Evolutionary conservation across 176 grass and related monocot genomes (phyloP), one percentile per base, ranked within the genome.

Genomic region (Alopecurus myosuroides): DNA sequence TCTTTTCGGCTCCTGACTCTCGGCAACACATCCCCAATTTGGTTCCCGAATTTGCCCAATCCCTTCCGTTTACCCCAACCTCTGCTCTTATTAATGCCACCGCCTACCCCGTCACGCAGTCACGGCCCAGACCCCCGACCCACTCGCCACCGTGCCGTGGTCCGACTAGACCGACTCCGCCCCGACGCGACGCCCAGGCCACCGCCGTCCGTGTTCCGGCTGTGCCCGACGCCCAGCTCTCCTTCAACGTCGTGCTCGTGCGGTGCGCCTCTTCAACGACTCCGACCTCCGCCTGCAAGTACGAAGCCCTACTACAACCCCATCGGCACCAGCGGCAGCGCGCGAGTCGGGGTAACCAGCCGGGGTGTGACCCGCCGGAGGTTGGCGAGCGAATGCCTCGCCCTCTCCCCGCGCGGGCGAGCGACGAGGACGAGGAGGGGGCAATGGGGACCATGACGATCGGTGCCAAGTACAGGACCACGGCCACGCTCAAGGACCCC

Each of bases 401-500:
- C 36, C 8, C 11, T 45, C 37, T 42, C 13, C 22, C 23, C 55
- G 56, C 31, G n/a, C 33, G 64, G 73, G 15, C 60, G 44, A 41
- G 61, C 18, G 26, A 31, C 4, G 34, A 39, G 57, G 40, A 86
- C 2, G n/a, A 53, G 52, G 70, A 11, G 25, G 46, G 19, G 17
- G 71, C 64, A 48, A 89, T 82, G 86, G 69, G 83, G 20, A 53
- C 88, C 70, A 71, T 86, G 78, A 81, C 78, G 78, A 86, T 83
- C 48, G 90, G 36, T 1, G 89, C 89, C 15, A 95, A 89, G 92
- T 98, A 95, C 72, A 98, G 91, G 79, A 93, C 87, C 55, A n/a
- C n/a, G n/a, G n/a, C n/a, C n/a, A 89, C 91, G 37, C 58, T 90
- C 62, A 91, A 88, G 83, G 95, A 98, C 25, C 87, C 90, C 17